Conservation (phyloP, 805 yeast genomes). For the Huiozyma naganishii region DNA sequence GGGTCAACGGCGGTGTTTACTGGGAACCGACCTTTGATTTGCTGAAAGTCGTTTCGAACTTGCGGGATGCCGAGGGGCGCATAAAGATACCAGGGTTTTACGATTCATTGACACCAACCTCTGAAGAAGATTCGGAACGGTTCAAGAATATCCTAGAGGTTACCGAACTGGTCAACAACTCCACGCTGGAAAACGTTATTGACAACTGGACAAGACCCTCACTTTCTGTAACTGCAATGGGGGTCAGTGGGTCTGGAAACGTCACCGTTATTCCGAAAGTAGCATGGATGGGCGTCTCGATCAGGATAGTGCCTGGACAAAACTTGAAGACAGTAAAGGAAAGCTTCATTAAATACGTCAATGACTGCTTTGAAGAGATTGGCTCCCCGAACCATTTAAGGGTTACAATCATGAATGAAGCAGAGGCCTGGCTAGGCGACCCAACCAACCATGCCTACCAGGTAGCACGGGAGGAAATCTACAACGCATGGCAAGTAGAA, state of each 20-base stretch:
- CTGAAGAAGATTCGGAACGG: constrained; percentile 44
- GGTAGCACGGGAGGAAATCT: constrained; percentile 50
- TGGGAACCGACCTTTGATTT: constrained; percentile 86
- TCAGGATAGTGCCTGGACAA: constrained; percentile 87
- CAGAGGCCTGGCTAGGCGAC: constrained; percentile 95
- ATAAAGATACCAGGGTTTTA: constrained; percentile 61
- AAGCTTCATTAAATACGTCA: constrained; percentile 38
- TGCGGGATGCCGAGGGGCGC: constrained; percentile 46
- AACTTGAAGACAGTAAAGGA: constrained; percentile 47
- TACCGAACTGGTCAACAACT: constrained; percentile 15
- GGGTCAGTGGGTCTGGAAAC: constrained; percentile 84
- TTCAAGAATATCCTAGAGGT: constrained; percentile 50
- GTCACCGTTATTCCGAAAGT: constrained; percentile 80
- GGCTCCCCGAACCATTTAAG: constrained; percentile 51
- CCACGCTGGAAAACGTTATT: constrained; percentile 33
- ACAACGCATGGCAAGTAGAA: constrained; percentile 63
- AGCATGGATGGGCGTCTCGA: constrained; percentile 67
- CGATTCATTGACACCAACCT: constrained; percentile 50
- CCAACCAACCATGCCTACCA: constrained; percentile 64
- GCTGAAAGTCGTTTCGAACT: constrained; percentile 55
- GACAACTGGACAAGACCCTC: constrained; percentile 88
- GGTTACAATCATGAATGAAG: constrained; percentile 63
- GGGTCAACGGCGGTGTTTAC: constrained; percentile 88
- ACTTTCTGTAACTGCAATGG: constrained; percentile 71
- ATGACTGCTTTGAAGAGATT: constrained; percentile 37